Evolutionary conservation across 768 basidiomycete species (phyloP), one percentile per base, ranked within the genome.

Genomic region (Pulveroboletus sp.): DNA sequence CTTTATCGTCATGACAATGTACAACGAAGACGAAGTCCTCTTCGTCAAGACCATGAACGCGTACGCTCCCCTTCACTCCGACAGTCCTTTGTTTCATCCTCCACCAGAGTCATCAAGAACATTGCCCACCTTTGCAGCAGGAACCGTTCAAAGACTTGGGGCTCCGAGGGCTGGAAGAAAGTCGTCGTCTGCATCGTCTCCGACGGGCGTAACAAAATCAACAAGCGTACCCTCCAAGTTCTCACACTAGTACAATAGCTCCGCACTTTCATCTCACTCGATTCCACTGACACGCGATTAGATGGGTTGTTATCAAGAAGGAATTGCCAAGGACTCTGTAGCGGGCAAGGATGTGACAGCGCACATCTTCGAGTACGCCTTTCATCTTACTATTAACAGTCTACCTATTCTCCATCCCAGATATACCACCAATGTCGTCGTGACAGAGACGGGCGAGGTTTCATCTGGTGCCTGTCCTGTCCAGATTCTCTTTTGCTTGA

Each of bases 1-100:
- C 13, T 94, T 95, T 71, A 90, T 97, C 58, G 92, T 94, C 35
- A 90, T 95, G 83, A 95, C 93, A 37, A 94, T 95, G 91, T 90
- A 90, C 67, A 94, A 94, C 65, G 93, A 97, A 71, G 90, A 90
- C 61, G 87, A 90, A 62, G 72, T 84, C 9, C 72, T 90, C 23
- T 91, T 90, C 64, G 73, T 74, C 62, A 79, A 76, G 62, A 93
- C 90, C 11, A 90, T 93, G 87, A 90, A 91, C 57, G 81, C 87
- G 84, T 86, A 61, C 60, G 85, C 75, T 36, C 35, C 20, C 20
- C 43, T 37, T 47, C 36, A 6, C 12, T 45, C 16, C 20, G 32
- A 24, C 29, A 19, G 27, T 47, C 52, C 38, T 37, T 45, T 45
- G 40, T 13, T 27, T 55, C 49, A 52, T 48, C 40, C 50, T 39